Base-by-base conservation (phyloP, 1,139 yeast species). In the Hemisphaericaspora lyxosophila region DNA sequence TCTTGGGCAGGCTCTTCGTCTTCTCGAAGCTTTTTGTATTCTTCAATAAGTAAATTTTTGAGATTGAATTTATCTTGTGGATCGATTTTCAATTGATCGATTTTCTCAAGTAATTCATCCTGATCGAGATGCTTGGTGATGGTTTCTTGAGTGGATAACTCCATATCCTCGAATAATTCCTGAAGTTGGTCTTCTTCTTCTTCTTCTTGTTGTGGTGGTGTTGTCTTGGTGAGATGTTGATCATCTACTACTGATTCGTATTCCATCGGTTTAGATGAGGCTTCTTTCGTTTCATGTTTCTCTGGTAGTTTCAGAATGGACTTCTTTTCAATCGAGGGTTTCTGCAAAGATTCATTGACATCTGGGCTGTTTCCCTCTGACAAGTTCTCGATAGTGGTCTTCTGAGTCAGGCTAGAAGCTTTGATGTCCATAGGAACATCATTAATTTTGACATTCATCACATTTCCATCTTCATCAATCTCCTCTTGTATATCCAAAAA, bases 401-500 rank as follows among this genome's bases (percentile, higher is more conserved):
- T n/a, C n/a, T n/a, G n/a, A n/a, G n/a, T n/a, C n/a, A n/a, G n/a
- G n/a, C n/a, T n/a, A n/a, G n/a, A n/a, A n/a, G n/a, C n/a, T n/a
- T n/a, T n/a, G n/a, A 12, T 23, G 8, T 30, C 33, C 13, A 32
- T 16, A 2, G 41, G 30, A 11, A n/a, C 26, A 33, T 62, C 50
- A 36, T 62, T 64, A 5, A 67, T 39, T 17, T 66, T 62, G 8
- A 72, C 65, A 12, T 47, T 57, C 0, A 83, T 54, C 1, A 88
- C 70, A 45, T 84, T 80, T 0, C 81, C 96, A 9, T 85, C 80
- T 1, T 85, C 95, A 57, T 89, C 96, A 30, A 90, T 60, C 40
- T 85, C 89, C 54, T 90, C 97, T 36, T 82, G 73, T 16, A 89
- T 89, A 41, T 89, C 97, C 82, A 89, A 80, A 36, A 60, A 55